phyloP scores from a whole-genome alignment of 129 eudicot species.

The Flaveria trinervia region DNA sequence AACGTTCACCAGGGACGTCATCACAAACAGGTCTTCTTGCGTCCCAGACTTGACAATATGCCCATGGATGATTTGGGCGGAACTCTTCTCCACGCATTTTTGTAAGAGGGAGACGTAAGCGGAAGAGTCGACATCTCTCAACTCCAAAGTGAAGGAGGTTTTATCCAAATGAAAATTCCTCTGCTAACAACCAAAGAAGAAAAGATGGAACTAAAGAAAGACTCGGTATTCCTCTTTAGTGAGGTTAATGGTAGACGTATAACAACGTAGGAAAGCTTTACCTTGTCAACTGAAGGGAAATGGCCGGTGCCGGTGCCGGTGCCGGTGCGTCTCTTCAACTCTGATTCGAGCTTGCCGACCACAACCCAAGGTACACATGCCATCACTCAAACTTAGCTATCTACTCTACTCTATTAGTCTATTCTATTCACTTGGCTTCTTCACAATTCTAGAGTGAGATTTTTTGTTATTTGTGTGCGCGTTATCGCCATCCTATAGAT shows the following conservation, averaged over 20 bases:
- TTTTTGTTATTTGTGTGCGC: neutral
- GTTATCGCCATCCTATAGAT: conserved; percentile 38
- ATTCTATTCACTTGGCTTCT: too few species aligned
- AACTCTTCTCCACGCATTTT: conserved; percentile 60
- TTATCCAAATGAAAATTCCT: conserved; percentile 25
- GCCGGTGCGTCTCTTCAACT: conserved; percentile 51
- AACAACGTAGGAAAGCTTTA: conserved; percentile 20
- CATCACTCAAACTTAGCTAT: conserved; percentile 31
- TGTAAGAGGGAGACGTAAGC: conserved; percentile 64
- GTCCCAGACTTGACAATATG: conserved; percentile 69
- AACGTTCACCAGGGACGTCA: conserved; percentile 75
- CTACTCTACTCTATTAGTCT: too few species aligned
- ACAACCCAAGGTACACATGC: conserved; percentile 71
- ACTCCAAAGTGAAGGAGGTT: neutral
- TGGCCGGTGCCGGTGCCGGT: conserved; percentile 42
- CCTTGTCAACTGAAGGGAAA: conserved; percentile 61
- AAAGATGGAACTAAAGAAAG: too few species aligned
- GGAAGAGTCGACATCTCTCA: conserved; percentile 52
- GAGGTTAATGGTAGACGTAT: too few species aligned
- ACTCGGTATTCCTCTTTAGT: too few species aligned
- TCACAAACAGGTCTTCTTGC: conserved; percentile 54
- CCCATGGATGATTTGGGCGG: conserved; percentile 58
- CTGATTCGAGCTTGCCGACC: conserved; percentile 64
- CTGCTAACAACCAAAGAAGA: conserved; percentile 22
- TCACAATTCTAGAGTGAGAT: too few species aligned